phyloP scores from a whole-genome alignment of 441 rosid species.

The Pelargonium myrrhifolium region DNA sequence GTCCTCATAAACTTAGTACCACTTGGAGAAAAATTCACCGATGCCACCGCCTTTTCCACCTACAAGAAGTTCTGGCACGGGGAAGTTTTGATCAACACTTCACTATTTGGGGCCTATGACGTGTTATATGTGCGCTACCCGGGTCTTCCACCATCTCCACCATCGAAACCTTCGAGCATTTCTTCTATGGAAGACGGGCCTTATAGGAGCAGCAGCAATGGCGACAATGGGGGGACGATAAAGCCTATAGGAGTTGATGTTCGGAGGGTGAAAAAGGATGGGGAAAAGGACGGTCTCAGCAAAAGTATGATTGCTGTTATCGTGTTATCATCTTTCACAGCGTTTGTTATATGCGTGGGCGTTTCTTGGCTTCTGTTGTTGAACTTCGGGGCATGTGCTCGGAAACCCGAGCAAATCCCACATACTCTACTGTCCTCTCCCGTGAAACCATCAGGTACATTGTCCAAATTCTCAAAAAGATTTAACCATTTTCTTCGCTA shows the following conservation, averaged over 20 bases:
- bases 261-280: constrained; percentile 27
- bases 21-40: constrained; percentile 29
- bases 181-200: constrained; percentile 34
- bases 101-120: constrained; percentile 52
- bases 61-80: constrained; percentile 48
- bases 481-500: too few relatives aligned
- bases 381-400: constrained; percentile 33
- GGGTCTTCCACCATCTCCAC: constrained; percentile 70
- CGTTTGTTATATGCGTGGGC: constrained; percentile 48
- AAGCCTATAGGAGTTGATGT: constrained; percentile 84
- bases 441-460: constrained; percentile 68
- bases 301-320: constrained; percentile 57
- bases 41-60: constrained; percentile 30
- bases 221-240: constrained; percentile 44
- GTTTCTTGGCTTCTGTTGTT: constrained; percentile 53
- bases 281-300: constrained; percentile 40
- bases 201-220: constrained; percentile 19
- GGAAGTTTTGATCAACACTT: constrained; percentile 32
- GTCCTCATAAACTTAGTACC: constrained; percentile 58
- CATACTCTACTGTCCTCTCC: constrained; percentile 41
- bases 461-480: too few relatives aligned
- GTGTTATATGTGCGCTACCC: constrained; percentile 53
- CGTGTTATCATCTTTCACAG: constrained; percentile 54
- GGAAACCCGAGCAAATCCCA: constrained; percentile 32
- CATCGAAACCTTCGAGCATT: constrained; percentile 41